phyloP scores from a whole-genome alignment of 140 eudicot genomes.

The Erigeron philadelphicus region DNA sequence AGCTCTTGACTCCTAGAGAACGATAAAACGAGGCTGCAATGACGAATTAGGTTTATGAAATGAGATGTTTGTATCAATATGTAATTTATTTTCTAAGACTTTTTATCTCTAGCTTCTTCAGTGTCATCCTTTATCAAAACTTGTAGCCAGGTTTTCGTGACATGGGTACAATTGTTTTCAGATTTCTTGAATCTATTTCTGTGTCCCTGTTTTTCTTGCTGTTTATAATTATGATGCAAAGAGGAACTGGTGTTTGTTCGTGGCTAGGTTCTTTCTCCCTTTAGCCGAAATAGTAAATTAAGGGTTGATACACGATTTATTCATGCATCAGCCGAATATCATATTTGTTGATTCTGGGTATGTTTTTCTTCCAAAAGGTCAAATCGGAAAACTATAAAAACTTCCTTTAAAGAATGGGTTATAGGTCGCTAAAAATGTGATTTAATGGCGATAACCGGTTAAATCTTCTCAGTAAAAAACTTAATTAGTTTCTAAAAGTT shows the following conservation, averaged over 20 bases:
- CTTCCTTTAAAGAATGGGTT: too few relatives aligned
- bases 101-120: constrained; percentile 31
- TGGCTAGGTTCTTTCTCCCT: background rate
- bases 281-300: background rate
- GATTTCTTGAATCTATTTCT: constrained; percentile 24
- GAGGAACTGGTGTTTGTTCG: constrained; percentile 20
- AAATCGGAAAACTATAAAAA: too few relatives aligned
- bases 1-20: constrained; percentile 38
- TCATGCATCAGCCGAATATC: too few relatives aligned
- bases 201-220: constrained; percentile 7
- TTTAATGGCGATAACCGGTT: background rate
- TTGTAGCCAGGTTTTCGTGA: constrained; percentile 28
- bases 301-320: too few relatives aligned
- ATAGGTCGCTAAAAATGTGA: background rate
- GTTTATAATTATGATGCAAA: constrained; percentile 16
- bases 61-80: constrained; percentile 46
- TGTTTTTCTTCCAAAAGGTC: too few relatives aligned
- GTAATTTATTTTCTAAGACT: constrained; percentile 38
- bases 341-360: too few relatives aligned
- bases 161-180: constrained; percentile 28
- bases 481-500: too few relatives aligned
- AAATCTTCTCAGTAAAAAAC: background rate
- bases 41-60: constrained; percentile 28
- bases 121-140: constrained; percentile 25
- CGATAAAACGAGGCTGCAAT: constrained; percentile 34